Conservation (phyloP, 2,329 filamentous ascomycete species). For the Fusarium multiceps region DNA sequence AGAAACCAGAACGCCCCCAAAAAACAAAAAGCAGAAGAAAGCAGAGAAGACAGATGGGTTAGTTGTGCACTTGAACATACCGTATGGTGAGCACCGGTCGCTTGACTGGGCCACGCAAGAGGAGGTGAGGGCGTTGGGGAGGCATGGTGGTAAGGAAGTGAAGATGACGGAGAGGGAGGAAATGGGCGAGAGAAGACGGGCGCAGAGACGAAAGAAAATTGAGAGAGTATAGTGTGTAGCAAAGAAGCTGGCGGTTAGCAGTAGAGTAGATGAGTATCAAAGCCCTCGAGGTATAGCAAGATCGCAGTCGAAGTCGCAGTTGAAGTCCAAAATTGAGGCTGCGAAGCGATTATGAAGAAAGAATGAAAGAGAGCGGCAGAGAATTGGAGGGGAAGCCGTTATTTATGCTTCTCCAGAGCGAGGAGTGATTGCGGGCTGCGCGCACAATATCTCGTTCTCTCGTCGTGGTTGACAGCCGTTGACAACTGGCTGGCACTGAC, state of each 20-base stretch:
- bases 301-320: neutral
- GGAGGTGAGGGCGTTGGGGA: neutral
- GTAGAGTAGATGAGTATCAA: constrained; percentile 5
- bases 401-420: constrained; percentile 8
- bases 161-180: neutral
- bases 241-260: neutral
- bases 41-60: neutral
- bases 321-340: constrained; percentile 13
- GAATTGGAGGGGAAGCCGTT: constrained; percentile 4
- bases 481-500: neutral
- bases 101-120: constrained; percentile 1
- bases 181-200: neutral
- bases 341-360: constrained; percentile 3
- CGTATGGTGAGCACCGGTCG: neutral
- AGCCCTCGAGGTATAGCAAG: constrained; percentile 21
- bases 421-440: neutral
- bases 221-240: neutral
- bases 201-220: neutral
- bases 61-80: neutral
- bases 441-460: too few species aligned
- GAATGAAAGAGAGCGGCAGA: neutral
- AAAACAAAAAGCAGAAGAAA: neutral
- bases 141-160: neutral
- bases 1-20: neutral
- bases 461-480: neutral